phyloP scores from a whole-genome alignment of 1,284 basidiomycete genomes.

The Mycena citricolor region DNA sequence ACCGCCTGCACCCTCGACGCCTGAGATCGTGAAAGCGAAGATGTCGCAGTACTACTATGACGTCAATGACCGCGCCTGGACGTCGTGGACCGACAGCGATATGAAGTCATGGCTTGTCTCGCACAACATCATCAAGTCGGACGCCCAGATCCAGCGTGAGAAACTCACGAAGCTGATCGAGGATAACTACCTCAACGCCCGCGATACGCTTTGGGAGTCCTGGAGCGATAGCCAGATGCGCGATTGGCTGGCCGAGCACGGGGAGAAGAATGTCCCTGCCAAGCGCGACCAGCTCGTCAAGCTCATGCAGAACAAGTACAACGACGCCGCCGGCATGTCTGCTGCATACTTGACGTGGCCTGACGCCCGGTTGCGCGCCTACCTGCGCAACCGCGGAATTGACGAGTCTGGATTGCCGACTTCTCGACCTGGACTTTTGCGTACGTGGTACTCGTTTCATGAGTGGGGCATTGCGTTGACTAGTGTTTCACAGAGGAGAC shows the following conservation, averaged over 20 bases:
- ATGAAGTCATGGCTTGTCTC: slow-evolving; percentile 71
- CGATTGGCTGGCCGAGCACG: slow-evolving; percentile 76
- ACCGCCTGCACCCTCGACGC: slow-evolving; percentile 53
- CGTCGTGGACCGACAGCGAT: slow-evolving; percentile 69
- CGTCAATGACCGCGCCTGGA: slow-evolving; percentile 59
- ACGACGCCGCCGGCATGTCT: slow-evolving; percentile 40
- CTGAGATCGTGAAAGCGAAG: slow-evolving; percentile 65
- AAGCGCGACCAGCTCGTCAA: slow-evolving; percentile 74
- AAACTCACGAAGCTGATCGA: slow-evolving; percentile 74
- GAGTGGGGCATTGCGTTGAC: slow-evolving; percentile 7
- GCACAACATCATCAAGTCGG: slow-evolving; percentile 67
- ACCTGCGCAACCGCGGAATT: slow-evolving; percentile 72
- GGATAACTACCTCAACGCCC: slow-evolving; percentile 73
- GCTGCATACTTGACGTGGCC: slow-evolving; percentile 84
- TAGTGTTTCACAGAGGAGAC: slow-evolving; percentile 55
- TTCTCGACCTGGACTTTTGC: slow-evolving; percentile 68
- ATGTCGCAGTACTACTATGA: slow-evolving; percentile 84
- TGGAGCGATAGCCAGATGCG: slow-evolving; percentile 83
- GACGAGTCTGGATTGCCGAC: slow-evolving; percentile 66
- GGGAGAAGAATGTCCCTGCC: slow-evolving; percentile 67
- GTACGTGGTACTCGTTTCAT: slow-evolving; percentile 35
- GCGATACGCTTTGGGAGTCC: slow-evolving; percentile 65
- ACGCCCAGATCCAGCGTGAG: slow-evolving; percentile 70
- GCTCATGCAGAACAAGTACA: slow-evolving; percentile 66
- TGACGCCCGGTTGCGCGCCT: slow-evolving; percentile 83